These are phyloP conservation scores for Solioccasus polychromus DNA, from an alignment of 768 basidiomycete species.

Conservation along the genomic window DNA sequence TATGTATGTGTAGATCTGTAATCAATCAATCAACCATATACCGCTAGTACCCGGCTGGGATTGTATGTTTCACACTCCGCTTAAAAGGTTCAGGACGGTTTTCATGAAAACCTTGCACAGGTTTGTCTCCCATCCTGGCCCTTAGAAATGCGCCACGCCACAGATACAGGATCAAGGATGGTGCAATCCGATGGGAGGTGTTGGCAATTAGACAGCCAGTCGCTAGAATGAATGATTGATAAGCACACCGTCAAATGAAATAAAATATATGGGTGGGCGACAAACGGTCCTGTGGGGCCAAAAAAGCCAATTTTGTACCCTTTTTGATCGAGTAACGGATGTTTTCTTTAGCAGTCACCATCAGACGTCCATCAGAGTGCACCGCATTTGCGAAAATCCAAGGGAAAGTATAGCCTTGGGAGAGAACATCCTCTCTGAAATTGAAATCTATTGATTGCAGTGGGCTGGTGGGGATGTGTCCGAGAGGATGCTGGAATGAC, in stretches of 20 bases:
- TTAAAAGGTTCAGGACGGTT: too few species aligned
- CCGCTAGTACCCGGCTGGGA: too few species aligned
- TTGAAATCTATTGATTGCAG: not conserved
- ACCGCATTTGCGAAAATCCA: constrained; percentile 11
- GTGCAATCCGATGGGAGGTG: constrained; percentile 6
- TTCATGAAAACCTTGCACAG: too few species aligned
- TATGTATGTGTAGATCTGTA: too few species aligned
- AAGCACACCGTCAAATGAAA: not conserved
- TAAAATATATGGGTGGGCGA: not conserved
- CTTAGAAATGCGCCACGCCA: constrained; percentile 3
- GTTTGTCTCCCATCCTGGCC: too few species aligned
- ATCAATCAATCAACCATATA: too few species aligned
- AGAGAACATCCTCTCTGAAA: constrained; percentile 9
- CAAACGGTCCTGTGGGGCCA: constrained; percentile 12
- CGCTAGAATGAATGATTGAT: not conserved
- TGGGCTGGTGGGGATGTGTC: too few species aligned
- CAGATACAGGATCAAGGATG: constrained; percentile 9
- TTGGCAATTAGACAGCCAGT: constrained; percentile 7
- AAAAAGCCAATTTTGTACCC: constrained; percentile 5
- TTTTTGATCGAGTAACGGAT: constrained; percentile 6
- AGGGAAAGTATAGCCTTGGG: constrained; percentile 7
- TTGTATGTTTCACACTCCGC: too few species aligned
- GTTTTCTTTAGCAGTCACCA: constrained; percentile 7
- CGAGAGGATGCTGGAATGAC: not conserved
- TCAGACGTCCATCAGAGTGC: constrained; percentile 1